A percentile compares a stretch with the other conserved stretches of the same genome.
These are phyloP conservation scores for Phytophthora pseudosyringae DNA, from an alignment of 352 stramenopile genomes.

Conservation along the genomic window DNA sequence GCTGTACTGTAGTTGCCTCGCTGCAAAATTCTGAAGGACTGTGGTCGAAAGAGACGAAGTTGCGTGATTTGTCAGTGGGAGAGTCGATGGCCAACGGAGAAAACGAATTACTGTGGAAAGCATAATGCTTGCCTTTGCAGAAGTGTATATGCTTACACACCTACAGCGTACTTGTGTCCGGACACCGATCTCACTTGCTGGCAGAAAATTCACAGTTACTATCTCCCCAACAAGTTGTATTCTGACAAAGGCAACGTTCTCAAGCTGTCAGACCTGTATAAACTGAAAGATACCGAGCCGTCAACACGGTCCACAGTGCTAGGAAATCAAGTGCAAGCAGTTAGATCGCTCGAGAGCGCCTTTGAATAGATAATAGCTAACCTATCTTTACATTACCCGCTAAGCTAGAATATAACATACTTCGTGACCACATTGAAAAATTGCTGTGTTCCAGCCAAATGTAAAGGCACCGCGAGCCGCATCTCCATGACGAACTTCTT, in stretches of 20 bases:
- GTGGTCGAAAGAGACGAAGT: slow-evolving; percentile 5
- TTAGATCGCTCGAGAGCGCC: not conserved
- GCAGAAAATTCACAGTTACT: slow-evolving; percentile 28
- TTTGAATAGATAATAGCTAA: no score
- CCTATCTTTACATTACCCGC: no score
- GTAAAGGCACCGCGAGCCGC: no score
- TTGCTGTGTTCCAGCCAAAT: no score
- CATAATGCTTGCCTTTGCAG: slow-evolving; percentile 29
- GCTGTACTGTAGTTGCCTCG: slow-evolving; percentile 6
- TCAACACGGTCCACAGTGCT: no score
- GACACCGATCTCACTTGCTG: slow-evolving; percentile 23
- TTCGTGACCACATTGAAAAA: no score
- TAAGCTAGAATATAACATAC: no score
- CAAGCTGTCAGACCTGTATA: slow-evolving; percentile 1
- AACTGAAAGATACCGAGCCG: slow-evolving; percentile 2
- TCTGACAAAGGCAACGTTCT: slow-evolving; percentile 20
- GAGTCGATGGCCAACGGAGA: slow-evolving; percentile 22
- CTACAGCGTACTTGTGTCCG: slow-evolving; percentile 16
- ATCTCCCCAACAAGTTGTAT: slow-evolving; percentile 13
- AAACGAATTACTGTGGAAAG: slow-evolving; percentile 30
- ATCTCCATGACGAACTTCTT: no score
- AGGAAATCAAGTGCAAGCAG: not conserved
- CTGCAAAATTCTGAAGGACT: slow-evolving; percentile 2
- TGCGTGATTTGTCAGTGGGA: slow-evolving; percentile 35
- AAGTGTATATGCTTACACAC: not conserved